Evolutionary conservation across 129 eudicot genomes (phyloP).

Genomic region (Logfia minima): DNA sequence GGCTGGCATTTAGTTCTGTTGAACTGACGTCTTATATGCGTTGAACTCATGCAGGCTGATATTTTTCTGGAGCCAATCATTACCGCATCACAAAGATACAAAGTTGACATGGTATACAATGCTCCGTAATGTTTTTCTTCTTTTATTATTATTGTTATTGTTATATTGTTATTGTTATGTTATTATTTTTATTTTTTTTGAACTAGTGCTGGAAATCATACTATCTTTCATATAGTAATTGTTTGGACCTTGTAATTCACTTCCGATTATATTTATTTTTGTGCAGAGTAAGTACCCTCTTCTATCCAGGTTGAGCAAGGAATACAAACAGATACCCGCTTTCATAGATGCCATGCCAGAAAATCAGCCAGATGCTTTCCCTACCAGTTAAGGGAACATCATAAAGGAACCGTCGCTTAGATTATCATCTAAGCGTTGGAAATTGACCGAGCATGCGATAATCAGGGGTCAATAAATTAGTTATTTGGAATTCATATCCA

Average conservation of each 20-base stretch:
- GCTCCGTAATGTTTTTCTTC: not conserved
- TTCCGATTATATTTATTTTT: not conserved
- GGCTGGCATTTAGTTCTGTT: not conserved
- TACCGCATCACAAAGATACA: slow-evolving; percentile 55
- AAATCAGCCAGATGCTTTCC: slow-evolving; percentile 55
- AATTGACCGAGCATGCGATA: not conserved
- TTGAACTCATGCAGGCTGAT: slow-evolving; percentile 57
- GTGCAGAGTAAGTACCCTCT: slow-evolving; percentile 59
- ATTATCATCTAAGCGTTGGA: not conserved
- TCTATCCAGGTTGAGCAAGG: slow-evolving; percentile 49
- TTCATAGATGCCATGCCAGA: slow-evolving; percentile 59
- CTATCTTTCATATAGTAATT: not conserved
- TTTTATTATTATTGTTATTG: too few species aligned
- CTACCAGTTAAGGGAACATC: not conserved
- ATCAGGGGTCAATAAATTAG: not conserved
- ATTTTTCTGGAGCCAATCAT: slow-evolving; percentile 67
- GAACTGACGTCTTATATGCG: not conserved
- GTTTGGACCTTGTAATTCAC: not conserved
- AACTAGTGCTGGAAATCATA: not conserved
- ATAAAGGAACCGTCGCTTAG: too few species aligned
- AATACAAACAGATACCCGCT: slow-evolving; percentile 59
- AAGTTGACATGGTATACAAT: slow-evolving; percentile 59
- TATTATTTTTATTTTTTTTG: too few species aligned
- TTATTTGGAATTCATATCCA: too few species aligned
- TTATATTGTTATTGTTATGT: too few species aligned